Base-by-base conservation (phyloP, 2,329 filamentous ascomycete genomes). In the Periconia sp. region DNA sequence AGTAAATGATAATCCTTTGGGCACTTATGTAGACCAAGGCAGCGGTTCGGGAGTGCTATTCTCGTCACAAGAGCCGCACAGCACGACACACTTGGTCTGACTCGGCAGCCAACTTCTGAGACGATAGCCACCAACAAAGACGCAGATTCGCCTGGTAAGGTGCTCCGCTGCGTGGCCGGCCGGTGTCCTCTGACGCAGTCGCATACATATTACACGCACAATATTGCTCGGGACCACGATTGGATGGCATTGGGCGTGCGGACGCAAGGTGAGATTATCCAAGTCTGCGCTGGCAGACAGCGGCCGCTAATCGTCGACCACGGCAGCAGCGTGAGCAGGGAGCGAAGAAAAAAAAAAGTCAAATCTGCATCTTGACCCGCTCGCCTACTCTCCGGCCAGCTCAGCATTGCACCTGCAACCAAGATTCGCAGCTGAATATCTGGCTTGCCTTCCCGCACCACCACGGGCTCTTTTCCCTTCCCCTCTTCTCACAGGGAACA, bases 231-330 rank as follows among this genome's bases (percentile, higher is more conserved):
- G 55, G 50, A 54, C 52, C 56, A 63, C 54, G 63, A 73, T 74
- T 74, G 70, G 63, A 61, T 59, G 49, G 58, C 52, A 48, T 47
- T 56, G 41, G 48, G 59, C 60, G 60, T 58, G 58, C 59, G 55
- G 64, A 72, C 62, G 70, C 70, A 72, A 63, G 66, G 66, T 69
- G 64, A 69, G 65, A 72, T 65, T 70, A 64, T 64, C 59, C 65
- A 62, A 69, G 57, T 65, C 63, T 67, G 63, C 64, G 61, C 59
- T 65, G 61, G 63, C 63, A 64, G 56, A 33, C 50, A 14, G 15
- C 33, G 35, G 53, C 60, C 62, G 65, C 70, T 69, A 71, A 72
- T 73, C 62, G 70, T 62, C 65, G 60, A 63, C 64, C 71, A 73
- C 70, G 60, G 57, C 58, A 54, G 50, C 63, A 66, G 64, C 62